These are phyloP conservation scores for Vitis labrusca DNA, from an alignment of 164 flowering plant species.

Conservation along the genomic window DNA sequence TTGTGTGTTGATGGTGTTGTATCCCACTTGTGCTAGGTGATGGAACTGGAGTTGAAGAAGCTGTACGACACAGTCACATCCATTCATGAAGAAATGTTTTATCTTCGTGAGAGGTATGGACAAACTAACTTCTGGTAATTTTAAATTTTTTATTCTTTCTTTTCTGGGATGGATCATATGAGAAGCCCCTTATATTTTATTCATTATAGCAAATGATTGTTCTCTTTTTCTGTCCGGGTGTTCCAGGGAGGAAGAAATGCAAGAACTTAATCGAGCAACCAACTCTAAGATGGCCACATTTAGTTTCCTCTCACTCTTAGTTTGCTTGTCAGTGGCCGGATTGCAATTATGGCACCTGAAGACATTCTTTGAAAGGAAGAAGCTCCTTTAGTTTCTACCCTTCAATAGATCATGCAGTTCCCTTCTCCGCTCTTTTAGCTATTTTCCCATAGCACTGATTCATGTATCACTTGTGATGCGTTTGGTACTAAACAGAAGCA, in stretches of 20 bases:
- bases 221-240: not conserved
- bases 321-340: constrained; percentile 76
- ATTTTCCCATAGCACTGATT: not conserved
- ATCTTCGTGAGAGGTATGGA: constrained; percentile 73
- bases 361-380: constrained; percentile 83
- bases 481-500: too few relatives aligned
- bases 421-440: not conserved
- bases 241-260: constrained; percentile 88
- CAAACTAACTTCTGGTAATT: too few relatives aligned
- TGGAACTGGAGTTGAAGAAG: constrained; percentile 76
- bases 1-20: too few relatives aligned
- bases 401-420: not conserved
- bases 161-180: too few relatives aligned
- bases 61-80: constrained; percentile 48
- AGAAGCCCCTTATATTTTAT: too few relatives aligned
- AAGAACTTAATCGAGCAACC: constrained; percentile 59
- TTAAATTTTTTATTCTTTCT: too few relatives aligned
- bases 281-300: constrained; percentile 63
- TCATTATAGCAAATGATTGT: too few relatives aligned
- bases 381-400: constrained; percentile 50
- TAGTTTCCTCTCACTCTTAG: constrained; percentile 50
- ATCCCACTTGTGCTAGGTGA: constrained; percentile 33
- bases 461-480: too few relatives aligned
- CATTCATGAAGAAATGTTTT: constrained; percentile 83
- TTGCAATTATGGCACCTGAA: constrained; percentile 87